Conservation (phyloP, 148 eudicot genomes). For the Rhododendron henanense region DNA sequence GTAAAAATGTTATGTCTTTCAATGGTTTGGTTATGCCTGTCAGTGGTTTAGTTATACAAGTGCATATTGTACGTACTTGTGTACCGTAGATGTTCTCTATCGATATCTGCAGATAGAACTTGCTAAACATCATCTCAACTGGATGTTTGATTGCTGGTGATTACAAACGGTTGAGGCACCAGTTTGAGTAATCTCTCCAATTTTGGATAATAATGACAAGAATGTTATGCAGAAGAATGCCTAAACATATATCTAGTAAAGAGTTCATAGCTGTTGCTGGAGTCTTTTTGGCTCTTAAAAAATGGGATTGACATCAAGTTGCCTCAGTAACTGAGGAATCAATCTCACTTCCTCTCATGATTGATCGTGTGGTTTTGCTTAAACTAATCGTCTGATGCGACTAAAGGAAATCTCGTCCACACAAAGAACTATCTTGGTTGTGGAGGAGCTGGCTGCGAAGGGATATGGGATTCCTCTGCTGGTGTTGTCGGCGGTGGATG, state of each 20-base stretch:
- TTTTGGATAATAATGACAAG: not conserved
- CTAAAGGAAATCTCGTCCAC: not conserved
- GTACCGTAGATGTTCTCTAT: too few relatives aligned
- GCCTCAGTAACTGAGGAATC: conserved; percentile 2
- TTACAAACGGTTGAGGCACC: not conserved
- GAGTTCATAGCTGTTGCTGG: not conserved
- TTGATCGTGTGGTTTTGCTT: not conserved
- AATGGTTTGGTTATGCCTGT: too few relatives aligned
- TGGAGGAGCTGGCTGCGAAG: conserved; percentile 40
- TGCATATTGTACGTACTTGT: too few relatives aligned
- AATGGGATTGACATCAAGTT: conserved; percentile 13
- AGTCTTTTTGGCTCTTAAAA: conserved; percentile 6
- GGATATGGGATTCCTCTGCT: conserved; percentile 29
- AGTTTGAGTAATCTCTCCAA: not conserved
- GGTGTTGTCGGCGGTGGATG: conserved; percentile 28
- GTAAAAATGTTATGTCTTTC: too few relatives aligned
- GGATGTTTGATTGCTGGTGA: not conserved
- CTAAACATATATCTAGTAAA: conserved; percentile 8
- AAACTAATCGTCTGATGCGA: not conserved
- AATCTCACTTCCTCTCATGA: not conserved
- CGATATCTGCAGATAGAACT: not conserved
- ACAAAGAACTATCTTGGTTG: conserved; percentile 38
- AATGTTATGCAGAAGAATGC: not conserved
- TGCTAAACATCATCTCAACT: not conserved
- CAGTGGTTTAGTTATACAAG: too few relatives aligned